Base-by-base conservation (phyloP, 1,139 yeast species). In the Blastobotrys serpentis region DNA sequence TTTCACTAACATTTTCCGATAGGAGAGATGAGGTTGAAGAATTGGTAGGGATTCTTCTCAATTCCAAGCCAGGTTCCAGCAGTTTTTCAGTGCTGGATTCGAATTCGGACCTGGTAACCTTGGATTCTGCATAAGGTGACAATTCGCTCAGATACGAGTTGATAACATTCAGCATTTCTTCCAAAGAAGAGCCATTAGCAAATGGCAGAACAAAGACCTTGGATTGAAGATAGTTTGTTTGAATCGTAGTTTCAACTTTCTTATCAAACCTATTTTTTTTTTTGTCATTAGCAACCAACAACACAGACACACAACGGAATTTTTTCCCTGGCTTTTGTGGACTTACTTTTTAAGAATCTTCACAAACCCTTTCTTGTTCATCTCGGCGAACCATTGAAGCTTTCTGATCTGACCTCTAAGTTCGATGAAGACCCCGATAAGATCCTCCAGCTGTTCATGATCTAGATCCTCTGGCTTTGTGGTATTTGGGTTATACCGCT, bases 361-460 rank as follows among this genome's bases (percentile, higher is more conserved):
- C 50, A 82, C 77, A 61, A 89, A 86, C 0, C 96, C 98, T 53
- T 92, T 82, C 64, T 86, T 88, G 70, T 92, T 92, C 60, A 90
- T 78, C 60, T 90, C 98, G 14, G 95, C 95, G 65, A 81, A 92
- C 96, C 98, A 90, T 64, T 71, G 69, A 63, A 92, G 73, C 66
- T 89, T 89, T 51, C 96, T 76, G 54, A 86, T 79, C 53, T 82
- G 79, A n/a, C 84, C 75, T 46, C 95, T 76, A 49, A 89, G 72
- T 63, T 89, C 97, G 32, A 88, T 73, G 42, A 90, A 70, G 21
- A 88, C 84, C 22, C 82, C 81, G 45, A 86, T 74, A 42, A 89
- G 74, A 62, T 92, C 98, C 52, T 86, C 90, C 36, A 84, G 68
- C 58, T 88, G 96, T 50, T 86, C 92, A n/a, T 69, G 64, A 33